A percentile compares a stretch with the other conserved stretches of the same genome.
Evolutionary conservation across 352 stramenopile species (phyloP).

Genomic region (Pythium volutum): DNA sequence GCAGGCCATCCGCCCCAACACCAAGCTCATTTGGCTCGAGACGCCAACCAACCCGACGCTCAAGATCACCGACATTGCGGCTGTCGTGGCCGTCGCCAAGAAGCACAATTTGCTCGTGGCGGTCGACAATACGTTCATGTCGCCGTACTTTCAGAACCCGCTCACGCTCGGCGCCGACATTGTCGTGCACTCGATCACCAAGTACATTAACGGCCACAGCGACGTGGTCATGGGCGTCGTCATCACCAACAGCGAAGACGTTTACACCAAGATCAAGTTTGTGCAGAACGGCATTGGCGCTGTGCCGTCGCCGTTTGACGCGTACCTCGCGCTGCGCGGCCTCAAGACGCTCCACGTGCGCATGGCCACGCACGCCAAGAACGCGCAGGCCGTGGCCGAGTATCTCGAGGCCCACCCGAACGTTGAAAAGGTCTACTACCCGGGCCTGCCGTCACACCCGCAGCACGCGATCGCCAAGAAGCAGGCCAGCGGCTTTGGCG

Average conservation of each 20-base stretch:
- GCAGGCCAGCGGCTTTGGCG: constrained; percentile 68
- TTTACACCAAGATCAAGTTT: constrained; percentile 93
- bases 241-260: constrained; percentile 90
- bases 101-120: constrained; percentile 86
- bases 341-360: constrained; percentile 95
- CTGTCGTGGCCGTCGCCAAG: constrained; percentile 88
- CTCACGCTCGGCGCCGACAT: constrained; percentile 91
- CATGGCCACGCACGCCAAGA: constrained; percentile 94
- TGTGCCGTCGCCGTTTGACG: constrained; percentile 91
- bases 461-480: constrained; percentile 88
- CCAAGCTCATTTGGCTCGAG: constrained; percentile 94
- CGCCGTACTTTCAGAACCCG: constrained; percentile 92
- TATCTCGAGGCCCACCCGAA: constrained; percentile 86
- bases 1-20: constrained; percentile 81
- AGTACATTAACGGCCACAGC: constrained; percentile 96
- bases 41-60: constrained; percentile 93
- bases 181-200: constrained; percentile 93
- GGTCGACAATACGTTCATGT: constrained; percentile 95
- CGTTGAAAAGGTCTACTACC: constrained; percentile 93
- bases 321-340: constrained; percentile 93
- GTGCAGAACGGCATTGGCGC: constrained; percentile 92
- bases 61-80: constrained; percentile 93
- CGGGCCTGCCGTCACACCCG: constrained; percentile 86
- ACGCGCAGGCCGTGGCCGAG: constrained; percentile 89
- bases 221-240: constrained; percentile 92